Evolutionary conservation across 1,284 basidiomycete species (phyloP).

Genomic region (Irpex sp.): DNA sequence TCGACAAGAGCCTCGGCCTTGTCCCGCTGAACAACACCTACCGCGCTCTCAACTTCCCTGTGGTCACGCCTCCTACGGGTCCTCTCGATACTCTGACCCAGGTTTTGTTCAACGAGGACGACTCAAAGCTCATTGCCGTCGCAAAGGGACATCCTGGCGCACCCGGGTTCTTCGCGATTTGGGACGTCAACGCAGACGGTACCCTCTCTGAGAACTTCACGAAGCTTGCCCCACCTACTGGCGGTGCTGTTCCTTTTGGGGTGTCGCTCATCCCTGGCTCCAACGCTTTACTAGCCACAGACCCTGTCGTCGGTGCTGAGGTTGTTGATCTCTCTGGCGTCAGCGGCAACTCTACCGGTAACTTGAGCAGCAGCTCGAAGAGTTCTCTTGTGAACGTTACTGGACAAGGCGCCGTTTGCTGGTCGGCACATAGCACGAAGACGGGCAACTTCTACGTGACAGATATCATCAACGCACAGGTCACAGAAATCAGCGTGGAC

Average conservation of each 20-base stretch:
- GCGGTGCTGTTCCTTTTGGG: conserved; percentile 43
- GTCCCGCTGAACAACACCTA: conserved; percentile 35
- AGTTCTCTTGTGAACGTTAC: conserved; percentile 34
- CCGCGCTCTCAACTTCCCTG: conserved; percentile 39
- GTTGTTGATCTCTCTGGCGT: conserved; percentile 36
- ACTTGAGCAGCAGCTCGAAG: conserved; percentile 14
- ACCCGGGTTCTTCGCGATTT: conserved; percentile 46
- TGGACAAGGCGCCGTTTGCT: conserved; percentile 45
- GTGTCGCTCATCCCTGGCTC: conserved; percentile 44
- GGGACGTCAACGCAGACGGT: conserved; percentile 38
- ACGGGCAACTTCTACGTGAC: conserved; percentile 49
- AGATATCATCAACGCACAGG: conserved; percentile 38
- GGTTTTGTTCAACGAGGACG: conserved; percentile 30
- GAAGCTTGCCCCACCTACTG: conserved; percentile 29
- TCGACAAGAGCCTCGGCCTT: conserved; percentile 38
- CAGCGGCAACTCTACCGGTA: background rate
- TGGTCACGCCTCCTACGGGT: conserved; percentile 37
- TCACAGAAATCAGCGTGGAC: conserved; percentile 47
- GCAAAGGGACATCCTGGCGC: conserved; percentile 37
- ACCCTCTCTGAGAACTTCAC: conserved; percentile 39
- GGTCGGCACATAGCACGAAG: conserved; percentile 41
- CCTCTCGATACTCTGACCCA: background rate
- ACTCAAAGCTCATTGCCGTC: conserved; percentile 39
- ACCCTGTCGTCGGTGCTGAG: conserved; percentile 43
- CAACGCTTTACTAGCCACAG: conserved; percentile 44